A percentile compares a stretch with the other conserved stretches of the same genome.
Conservation (phyloP, 2,329 filamentous ascomycete species). For the Ascosphaera aggregata region DNA sequence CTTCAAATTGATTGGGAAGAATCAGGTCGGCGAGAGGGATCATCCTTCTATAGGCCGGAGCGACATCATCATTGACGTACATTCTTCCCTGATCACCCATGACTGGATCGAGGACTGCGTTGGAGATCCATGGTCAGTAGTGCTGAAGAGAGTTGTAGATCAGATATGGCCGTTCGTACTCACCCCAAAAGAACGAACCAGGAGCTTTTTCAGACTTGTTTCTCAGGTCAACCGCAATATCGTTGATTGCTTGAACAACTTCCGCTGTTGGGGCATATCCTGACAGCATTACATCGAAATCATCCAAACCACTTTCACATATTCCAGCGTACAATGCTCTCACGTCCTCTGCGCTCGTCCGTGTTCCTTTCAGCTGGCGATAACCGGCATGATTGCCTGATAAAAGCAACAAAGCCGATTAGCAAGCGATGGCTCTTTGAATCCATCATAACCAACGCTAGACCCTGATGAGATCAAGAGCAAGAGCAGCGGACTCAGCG, state of each 20-base stretch:
- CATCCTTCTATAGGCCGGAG: constrained; percentile 68
- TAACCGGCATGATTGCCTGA: constrained; percentile 92
- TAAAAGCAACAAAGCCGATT: background rate
- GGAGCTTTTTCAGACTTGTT: constrained; percentile 36
- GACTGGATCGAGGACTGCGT: constrained; percentile 66
- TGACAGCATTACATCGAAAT: constrained; percentile 85
- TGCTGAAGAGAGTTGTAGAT: background rate
- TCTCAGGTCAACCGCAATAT: constrained; percentile 61
- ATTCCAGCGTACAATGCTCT: constrained; percentile 64
- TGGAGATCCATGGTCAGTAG: background rate
- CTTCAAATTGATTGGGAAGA: constrained; percentile 90
- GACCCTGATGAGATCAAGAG: background rate
- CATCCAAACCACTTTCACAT: constrained; percentile 57
- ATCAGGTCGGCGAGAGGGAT: constrained; percentile 72
- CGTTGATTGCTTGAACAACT: constrained; percentile 61
- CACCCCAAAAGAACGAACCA: constrained; percentile 73
- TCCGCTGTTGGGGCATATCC: constrained; percentile 83
- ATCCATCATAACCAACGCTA: background rate
- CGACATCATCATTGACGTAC: constrained; percentile 78
- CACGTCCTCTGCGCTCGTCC: constrained; percentile 61
- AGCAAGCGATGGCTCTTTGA: constrained; percentile 1
- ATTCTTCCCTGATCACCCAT: constrained; percentile 92
- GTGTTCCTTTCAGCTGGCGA: constrained; percentile 64
- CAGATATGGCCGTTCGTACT: constrained; percentile 6
- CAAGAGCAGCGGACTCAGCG: background rate